These are phyloP conservation scores for Nemania bipapillata DNA, from an alignment of 2,329 filamentous ascomycete species.

Conservation along the genomic window DNA sequence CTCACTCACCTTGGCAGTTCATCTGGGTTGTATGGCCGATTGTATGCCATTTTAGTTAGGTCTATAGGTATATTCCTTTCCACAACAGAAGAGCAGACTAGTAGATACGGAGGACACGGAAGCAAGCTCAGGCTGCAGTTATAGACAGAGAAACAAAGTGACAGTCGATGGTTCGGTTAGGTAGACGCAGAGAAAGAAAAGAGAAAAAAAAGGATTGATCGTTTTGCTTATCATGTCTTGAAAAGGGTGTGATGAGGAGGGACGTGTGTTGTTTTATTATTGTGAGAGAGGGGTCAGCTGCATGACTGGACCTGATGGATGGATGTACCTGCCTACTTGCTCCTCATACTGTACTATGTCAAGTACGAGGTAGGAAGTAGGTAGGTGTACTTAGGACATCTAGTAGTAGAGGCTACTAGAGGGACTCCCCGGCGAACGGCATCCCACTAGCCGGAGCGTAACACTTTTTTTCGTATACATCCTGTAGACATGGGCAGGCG, in stretches of 20 bases:
- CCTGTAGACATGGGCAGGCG: too few species aligned
- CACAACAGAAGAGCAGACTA: not conserved
- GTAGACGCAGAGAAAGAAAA: conserved; percentile 15
- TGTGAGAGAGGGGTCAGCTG: conserved; percentile 32
- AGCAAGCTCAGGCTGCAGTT: not conserved
- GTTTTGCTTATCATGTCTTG: conserved; percentile 14
- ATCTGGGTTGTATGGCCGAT: conserved; percentile 91
- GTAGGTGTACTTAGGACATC: not conserved
- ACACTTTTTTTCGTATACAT: not conserved
- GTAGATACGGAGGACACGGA: not conserved
- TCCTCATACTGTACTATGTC: not conserved
- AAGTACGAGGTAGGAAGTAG: not conserved
- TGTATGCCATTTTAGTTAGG: conserved; percentile 81
- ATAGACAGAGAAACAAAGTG: not conserved
- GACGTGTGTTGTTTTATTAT: conserved; percentile 25
- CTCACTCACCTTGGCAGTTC: conserved; percentile 92
- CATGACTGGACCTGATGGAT: conserved; percentile 6
- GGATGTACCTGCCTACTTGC: conserved; percentile 1
- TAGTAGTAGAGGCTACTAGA: too few species aligned
- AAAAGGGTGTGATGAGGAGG: conserved; percentile 11
- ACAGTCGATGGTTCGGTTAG: conserved; percentile 1
- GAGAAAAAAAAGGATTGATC: conserved; percentile 24
- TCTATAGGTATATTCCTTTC: not conserved
- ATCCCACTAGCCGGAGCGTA: conserved; percentile 16
- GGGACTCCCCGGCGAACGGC: conserved; percentile 16